Base-by-base conservation (phyloP, 2,329 filamentous ascomycete genomes). In the Aspergillus sp. region DNA sequence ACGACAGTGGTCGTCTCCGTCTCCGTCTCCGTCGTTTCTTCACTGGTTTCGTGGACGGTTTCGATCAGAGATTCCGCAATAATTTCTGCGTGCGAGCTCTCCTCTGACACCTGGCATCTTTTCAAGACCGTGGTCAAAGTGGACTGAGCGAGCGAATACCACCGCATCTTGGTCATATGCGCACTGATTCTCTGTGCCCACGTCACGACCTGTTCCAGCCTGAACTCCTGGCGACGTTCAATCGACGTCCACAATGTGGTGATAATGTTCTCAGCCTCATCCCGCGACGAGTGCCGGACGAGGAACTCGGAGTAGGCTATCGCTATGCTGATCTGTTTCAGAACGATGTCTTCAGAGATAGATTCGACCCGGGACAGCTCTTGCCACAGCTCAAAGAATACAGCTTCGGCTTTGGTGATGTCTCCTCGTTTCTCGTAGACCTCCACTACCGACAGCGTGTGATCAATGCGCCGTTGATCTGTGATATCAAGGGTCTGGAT, bases 161-260 rank as follows among this genome's bases (percentile, higher is more conserved):
- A 49, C 20, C 16, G 29, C 47, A 49, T 43, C 3, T 42, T 49
- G 6, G 34, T 36, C 23, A 49, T 49, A 25, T 43, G 47, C n/a
- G 10, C 14, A 16, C 38, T 25, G 14, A 42, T 25, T 13, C 20
- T 20, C 29, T 49, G 34, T 17, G 34, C 34, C 34, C 34, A 38
- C 6, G 34, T n/a, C 34, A 38, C 47, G 25, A 42, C 41, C 14
- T 17, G 2, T 20, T 49, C 25, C 32, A 49, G 46, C 46, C 19
- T 43, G 34, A 49, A 43, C 5, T 17, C 32, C 4, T 49, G 25
- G 16, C 29, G 41, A 16, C 38, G 47, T 42, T 49, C 38, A 5
- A 49, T 20, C 16, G 32, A 49, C 17, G 41, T 31, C 47, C 47
- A 49, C 9, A 23, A 17, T 19, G 47, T 17, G 6, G 23, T 49